phyloP scores from a whole-genome alignment of 2,329 filamentous ascomycete genomes.

The Scedosporium dehoogii region DNA sequence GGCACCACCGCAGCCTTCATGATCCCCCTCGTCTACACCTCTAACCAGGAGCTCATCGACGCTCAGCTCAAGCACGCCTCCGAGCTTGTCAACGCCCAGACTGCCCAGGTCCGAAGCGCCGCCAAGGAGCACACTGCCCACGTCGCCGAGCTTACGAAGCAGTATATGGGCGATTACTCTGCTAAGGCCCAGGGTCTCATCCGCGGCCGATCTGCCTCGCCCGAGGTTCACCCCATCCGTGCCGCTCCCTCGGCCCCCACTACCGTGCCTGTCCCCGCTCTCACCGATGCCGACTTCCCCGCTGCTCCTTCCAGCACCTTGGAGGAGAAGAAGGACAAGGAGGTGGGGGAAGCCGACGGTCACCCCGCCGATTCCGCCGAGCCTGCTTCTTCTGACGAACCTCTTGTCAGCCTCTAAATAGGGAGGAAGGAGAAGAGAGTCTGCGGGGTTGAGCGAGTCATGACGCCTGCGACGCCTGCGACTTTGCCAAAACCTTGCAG shows the following conservation, averaged over 20 bases:
- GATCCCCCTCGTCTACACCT: constrained; percentile 52
- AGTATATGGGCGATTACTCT: constrained; percentile 59
- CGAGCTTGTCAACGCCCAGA: constrained; percentile 51
- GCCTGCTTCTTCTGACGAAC: neutral
- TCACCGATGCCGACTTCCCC: constrained; percentile 15
- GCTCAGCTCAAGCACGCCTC: constrained; percentile 47
- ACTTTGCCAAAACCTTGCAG: neutral
- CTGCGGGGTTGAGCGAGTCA: neutral
- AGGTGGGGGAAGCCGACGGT: neutral
- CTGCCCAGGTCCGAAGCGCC: constrained; percentile 49
- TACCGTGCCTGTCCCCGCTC: constrained; percentile 18
- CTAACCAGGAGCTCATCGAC: constrained; percentile 62
- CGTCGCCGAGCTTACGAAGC: constrained; percentile 54
- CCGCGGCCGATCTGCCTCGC: constrained; percentile 35
- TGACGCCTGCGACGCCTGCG: neutral
- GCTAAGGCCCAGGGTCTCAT: constrained; percentile 58
- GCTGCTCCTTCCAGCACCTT: neutral
- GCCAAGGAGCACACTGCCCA: constrained; percentile 56
- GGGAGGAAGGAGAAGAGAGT: neutral
- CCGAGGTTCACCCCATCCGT: constrained; percentile 25
- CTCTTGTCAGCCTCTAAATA: neutral
- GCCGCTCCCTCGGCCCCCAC: constrained; percentile 24
- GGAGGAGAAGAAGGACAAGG: neutral
- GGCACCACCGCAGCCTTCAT: constrained; percentile 50
- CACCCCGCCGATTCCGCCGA: neutral